These are phyloP conservation scores for Exserohilum rostratum DNA, from an alignment of 2,329 filamentous ascomycete species.

Conservation along the genomic window DNA sequence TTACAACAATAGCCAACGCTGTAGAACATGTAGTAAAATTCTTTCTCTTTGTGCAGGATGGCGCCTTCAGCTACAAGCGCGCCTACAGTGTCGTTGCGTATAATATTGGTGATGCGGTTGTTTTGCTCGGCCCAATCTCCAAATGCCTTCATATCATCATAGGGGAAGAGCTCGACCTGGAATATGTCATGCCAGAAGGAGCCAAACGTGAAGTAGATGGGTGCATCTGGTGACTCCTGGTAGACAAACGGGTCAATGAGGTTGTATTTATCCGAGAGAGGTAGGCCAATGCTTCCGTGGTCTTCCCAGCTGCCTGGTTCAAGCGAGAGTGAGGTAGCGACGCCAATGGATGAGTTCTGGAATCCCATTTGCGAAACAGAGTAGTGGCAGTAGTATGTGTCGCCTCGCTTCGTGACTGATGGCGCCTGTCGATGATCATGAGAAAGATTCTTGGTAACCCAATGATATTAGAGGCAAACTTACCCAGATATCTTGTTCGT, in stretches of 20 bases:
- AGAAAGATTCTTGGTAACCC: not conserved
- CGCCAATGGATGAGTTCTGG: constrained; percentile 65
- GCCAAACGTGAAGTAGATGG: constrained; percentile 64
- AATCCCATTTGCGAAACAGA: constrained; percentile 64
- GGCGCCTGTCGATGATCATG: constrained; percentile 58
- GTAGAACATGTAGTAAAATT: constrained; percentile 68
- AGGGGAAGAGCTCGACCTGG: constrained; percentile 57
- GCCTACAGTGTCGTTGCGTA: constrained; percentile 23
- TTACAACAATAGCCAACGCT: constrained; percentile 65
- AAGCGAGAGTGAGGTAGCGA: constrained; percentile 56
- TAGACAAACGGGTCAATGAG: constrained; percentile 59
- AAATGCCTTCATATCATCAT: constrained; percentile 14
- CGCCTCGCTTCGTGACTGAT: constrained; percentile 62
- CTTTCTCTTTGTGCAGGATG: constrained; percentile 57
- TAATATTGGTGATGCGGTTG: constrained; percentile 20
- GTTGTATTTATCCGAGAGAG: constrained; percentile 47
- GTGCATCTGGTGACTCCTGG: constrained; percentile 28
- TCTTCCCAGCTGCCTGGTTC: constrained; percentile 65
- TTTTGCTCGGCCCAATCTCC: constrained; percentile 8
- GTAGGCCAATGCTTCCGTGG: constrained; percentile 56
- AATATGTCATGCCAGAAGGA: constrained; percentile 71
- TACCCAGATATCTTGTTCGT: constrained; percentile 57
- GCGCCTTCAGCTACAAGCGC: constrained; percentile 55
- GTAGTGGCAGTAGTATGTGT: constrained; percentile 67
- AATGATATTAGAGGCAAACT: not conserved